phyloP scores from a whole-genome alignment of 1,284 basidiomycete genomes.

The Cryptococcus sp. region DNA sequence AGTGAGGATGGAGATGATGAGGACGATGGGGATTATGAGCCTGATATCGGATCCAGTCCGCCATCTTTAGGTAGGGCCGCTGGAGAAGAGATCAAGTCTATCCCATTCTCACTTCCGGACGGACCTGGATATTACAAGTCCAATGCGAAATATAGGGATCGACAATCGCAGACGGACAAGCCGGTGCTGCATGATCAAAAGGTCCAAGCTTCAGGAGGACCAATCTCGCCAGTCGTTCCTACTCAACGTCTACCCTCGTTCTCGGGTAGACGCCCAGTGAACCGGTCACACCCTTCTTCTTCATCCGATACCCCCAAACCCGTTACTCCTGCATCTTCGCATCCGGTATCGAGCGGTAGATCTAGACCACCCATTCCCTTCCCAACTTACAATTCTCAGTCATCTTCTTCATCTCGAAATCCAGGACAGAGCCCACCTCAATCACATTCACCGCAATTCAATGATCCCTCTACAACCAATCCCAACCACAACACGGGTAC shows the following conservation, averaged over 20 bases:
- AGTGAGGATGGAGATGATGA: slow-evolving; percentile 39
- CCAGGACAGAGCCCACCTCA: not conserved
- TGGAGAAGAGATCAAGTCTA: not conserved
- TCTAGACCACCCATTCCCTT: not conserved
- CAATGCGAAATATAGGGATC: slow-evolving; percentile 29
- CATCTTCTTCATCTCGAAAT: not conserved
- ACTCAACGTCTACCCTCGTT: slow-evolving; percentile 7
- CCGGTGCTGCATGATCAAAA: slow-evolving; percentile 22
- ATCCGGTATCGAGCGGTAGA: not conserved
- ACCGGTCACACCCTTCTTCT: not conserved
- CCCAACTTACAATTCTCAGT: not conserved
- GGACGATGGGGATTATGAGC: slow-evolving; percentile 21
- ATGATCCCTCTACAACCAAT: not conserved
- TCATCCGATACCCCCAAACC: not conserved
- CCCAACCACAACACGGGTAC: not conserved
- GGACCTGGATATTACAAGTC: not conserved
- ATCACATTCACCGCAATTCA: slow-evolving; percentile 2
- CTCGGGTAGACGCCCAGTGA: not conserved
- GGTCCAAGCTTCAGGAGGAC: slow-evolving; percentile 26
- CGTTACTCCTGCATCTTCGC: not conserved
- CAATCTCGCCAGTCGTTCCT: slow-evolving; percentile 14
- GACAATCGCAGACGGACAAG: slow-evolving; percentile 32
- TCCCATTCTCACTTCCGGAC: not conserved
- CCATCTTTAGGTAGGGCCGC: not conserved
- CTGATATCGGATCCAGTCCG: slow-evolving; percentile 3